Evolutionary conservation across 768 basidiomycete genomes (phyloP).

Genomic region (Strobilomyces echinocephalus): DNA sequence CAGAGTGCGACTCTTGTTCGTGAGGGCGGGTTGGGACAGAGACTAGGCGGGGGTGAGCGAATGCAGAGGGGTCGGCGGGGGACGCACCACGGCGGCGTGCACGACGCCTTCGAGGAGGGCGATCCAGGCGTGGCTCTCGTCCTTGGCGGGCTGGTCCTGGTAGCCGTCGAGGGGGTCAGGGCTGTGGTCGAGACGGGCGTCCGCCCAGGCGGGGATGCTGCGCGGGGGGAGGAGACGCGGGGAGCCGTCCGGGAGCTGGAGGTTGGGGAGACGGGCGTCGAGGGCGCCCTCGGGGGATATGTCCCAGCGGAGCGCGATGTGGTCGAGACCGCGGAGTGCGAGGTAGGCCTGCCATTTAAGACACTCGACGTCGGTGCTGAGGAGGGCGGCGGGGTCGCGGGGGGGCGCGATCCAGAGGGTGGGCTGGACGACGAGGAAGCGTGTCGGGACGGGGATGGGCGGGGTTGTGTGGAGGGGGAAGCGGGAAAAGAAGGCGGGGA

Average conservation of each 20-base stretch:
- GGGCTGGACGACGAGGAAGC: slow-evolving; percentile 30
- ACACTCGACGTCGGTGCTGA: slow-evolving; percentile 80
- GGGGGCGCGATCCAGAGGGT: slow-evolving; percentile 68
- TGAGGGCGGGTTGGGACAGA: slow-evolving; percentile 43
- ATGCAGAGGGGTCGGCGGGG: neutral
- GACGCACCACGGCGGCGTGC: slow-evolving; percentile 67
- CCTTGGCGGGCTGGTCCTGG: slow-evolving; percentile 48
- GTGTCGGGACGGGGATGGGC: slow-evolving; percentile 30
- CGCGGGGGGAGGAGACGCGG: slow-evolving; percentile 58
- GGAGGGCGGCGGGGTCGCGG: slow-evolving; percentile 25
- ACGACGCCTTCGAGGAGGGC: slow-evolving; percentile 71
- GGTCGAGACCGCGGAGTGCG: slow-evolving; percentile 50
- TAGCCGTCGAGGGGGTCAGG: slow-evolving; percentile 63
- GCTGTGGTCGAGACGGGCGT: slow-evolving; percentile 40
- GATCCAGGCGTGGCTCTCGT: slow-evolving; percentile 82
- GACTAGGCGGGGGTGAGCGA: slow-evolving; percentile 33
- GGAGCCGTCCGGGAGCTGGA: slow-evolving; percentile 51
- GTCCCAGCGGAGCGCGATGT: slow-evolving; percentile 60
- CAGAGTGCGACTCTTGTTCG: slow-evolving; percentile 31
- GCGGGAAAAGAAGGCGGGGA: slow-evolving; percentile 43
- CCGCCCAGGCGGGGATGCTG: slow-evolving; percentile 72
- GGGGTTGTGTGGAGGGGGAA: slow-evolving; percentile 60
- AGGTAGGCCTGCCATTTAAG: slow-evolving; percentile 86
- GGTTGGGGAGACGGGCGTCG: slow-evolving; percentile 62
- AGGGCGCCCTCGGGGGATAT: slow-evolving; percentile 65